Conservation (phyloP, 2,329 filamentous ascomycete species). For the Myrmaecium sp. region DNA sequence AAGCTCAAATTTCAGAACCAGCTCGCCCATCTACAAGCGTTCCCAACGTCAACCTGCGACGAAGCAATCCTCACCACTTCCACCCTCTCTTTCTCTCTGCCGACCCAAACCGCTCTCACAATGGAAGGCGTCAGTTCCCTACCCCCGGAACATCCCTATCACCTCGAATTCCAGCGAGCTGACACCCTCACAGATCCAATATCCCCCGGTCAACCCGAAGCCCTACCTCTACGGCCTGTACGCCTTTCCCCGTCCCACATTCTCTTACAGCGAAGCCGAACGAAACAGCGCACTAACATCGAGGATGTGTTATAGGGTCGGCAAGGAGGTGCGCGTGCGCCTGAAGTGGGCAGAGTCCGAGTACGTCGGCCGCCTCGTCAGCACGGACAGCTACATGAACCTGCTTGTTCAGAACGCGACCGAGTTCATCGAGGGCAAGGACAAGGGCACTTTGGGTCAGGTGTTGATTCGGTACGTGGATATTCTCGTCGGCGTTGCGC, state of each 20-base stretch:
- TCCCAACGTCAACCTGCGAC: too few species aligned
- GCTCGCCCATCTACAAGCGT: too few species aligned
- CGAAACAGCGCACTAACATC: not conserved
- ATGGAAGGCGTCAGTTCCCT: too few species aligned
- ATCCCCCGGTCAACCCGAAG: too few species aligned
- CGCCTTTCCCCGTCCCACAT: not conserved
- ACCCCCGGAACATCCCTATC: too few species aligned
- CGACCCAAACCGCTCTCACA: too few species aligned
- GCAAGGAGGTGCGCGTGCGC: constrained; percentile 78
- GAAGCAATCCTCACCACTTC: too few species aligned
- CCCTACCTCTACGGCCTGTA: too few species aligned
- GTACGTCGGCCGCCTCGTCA: constrained; percentile 86
- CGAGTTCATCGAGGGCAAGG: constrained; percentile 81
- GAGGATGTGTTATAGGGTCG: constrained; percentile 61
- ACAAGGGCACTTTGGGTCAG: constrained; percentile 69
- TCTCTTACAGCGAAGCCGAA: not conserved
- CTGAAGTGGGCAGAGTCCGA: constrained; percentile 98
- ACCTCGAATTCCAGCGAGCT: too few species aligned
- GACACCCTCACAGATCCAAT: too few species aligned
- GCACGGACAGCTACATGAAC: constrained; percentile 98
- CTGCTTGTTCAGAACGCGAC: constrained; percentile 80
- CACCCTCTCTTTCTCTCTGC: too few species aligned
- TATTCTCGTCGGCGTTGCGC: not conserved
- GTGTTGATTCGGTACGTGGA: constrained; percentile 66
- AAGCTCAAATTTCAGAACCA: too few species aligned